These are phyloP conservation scores for Clarireedia monteithiana DNA, from an alignment of 2,329 filamentous ascomycete genomes.

Conservation along the genomic window DNA sequence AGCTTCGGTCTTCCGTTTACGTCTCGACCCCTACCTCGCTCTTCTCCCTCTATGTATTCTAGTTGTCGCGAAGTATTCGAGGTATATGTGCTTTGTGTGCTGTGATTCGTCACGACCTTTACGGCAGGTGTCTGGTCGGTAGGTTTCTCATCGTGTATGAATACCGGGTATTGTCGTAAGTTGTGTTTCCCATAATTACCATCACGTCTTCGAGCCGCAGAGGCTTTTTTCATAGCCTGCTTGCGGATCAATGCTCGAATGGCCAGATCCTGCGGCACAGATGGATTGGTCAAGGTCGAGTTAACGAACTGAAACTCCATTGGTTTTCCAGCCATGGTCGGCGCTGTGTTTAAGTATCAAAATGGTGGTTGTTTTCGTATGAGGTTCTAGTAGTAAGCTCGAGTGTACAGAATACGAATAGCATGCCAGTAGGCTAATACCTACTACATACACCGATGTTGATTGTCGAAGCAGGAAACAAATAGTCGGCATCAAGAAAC, in stretches of 20 bases:
- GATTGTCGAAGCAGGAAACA: neutral
- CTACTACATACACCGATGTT: neutral
- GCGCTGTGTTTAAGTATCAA: neutral
- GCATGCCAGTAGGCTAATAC: neutral
- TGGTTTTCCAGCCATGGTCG: slow-evolving; percentile 6
- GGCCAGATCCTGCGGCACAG: slow-evolving; percentile 17
- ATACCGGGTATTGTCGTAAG: slow-evolving; percentile 25
- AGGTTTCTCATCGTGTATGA: slow-evolving; percentile 13
- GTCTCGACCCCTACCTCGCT: neutral
- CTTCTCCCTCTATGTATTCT: neutral
- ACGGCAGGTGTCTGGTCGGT: neutral
- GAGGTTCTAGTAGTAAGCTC: neutral
- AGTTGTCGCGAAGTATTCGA: neutral
- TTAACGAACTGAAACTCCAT: slow-evolving; percentile 25
- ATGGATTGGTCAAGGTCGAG: slow-evolving; percentile 19
- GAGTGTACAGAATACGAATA: neutral
- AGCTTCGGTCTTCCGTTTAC: neutral
- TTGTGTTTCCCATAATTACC: slow-evolving; percentile 30
- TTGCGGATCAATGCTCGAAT: slow-evolving; percentile 29
- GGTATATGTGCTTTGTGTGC: neutral
- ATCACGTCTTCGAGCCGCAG: slow-evolving; percentile 25
- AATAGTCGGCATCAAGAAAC: neutral
- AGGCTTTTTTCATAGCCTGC: slow-evolving; percentile 34
- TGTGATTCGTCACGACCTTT: neutral
- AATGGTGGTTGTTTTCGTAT: neutral